Base-by-base conservation (phyloP, 441 rosid species). In the Breynia disticha region DNA sequence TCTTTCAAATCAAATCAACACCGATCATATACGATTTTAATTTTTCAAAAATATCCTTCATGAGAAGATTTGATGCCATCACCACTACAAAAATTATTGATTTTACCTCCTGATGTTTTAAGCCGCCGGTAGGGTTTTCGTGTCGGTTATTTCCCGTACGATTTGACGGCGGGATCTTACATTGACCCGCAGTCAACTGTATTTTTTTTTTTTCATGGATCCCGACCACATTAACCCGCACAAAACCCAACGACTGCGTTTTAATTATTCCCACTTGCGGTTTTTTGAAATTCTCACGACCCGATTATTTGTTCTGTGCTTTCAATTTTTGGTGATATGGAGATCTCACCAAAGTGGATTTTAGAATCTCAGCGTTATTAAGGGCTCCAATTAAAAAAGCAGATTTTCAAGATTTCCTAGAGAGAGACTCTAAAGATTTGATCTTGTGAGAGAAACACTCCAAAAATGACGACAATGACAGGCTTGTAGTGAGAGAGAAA, bases 281-380 rank as follows among this genome's bases (percentile, higher is more conserved):
- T 41, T 9, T 41, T 41, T 11, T 2, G 13, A n/a, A n/a, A 15
- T 41, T 15, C 3, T 41, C 13, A 11, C 35, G 5, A 28, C 1
- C 8, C 8, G 0, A 3, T 28, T 15, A 9, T 15, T 41, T 1
- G 44, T 39, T 41, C 15, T 15, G 54, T 32, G 37, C 65, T 66
- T 55, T 66, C 62, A 39, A 15, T 32, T 46, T 51, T 41, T 6
- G 20, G 32, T 15, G n/a, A 18, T 24, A 19, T 20, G 13, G 61
- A 60, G 58, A 62, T 68, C 68, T 52, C 72, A 48, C 72, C 63
- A 55, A 72, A 71, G 78, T 62, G 73, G 73, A 68, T 79, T 76
- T 73, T 60, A 61, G 79, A 79, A 77, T 76, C 76, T 61, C 71
- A 55, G 69, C 57, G 57, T 64, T 41, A 2, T 41, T 41, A 41